Conservation (phyloP, 148 eudicot genomes). For the Vaccinium darrowii region DNA sequence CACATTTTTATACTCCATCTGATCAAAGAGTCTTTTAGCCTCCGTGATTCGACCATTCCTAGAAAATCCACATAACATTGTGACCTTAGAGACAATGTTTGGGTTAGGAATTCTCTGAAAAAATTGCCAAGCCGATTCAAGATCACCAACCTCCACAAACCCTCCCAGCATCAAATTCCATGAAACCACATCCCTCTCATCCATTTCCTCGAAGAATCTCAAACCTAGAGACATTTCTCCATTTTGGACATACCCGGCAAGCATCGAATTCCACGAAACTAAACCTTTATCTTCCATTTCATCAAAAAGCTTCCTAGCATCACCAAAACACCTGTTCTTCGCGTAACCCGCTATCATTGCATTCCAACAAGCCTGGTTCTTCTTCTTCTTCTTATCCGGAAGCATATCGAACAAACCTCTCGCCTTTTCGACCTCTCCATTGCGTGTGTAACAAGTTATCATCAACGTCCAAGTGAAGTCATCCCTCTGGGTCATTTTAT, state of each 20-base stretch:
- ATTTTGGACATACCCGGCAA: conserved; percentile 47
- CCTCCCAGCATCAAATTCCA: conserved; percentile 29
- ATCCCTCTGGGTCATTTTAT: conserved; percentile 26
- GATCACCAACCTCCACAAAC: conserved; percentile 3
- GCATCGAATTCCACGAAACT: conserved; percentile 60
- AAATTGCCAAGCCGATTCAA: conserved; percentile 32
- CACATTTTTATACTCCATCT: conserved; percentile 30
- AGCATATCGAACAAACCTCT: conserved; percentile 36
- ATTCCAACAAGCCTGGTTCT: conserved; percentile 24
- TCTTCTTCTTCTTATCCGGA: conserved; percentile 26
- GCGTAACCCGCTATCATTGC: conserved; percentile 30
- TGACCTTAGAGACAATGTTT: conserved; percentile 35
- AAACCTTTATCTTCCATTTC: conserved; percentile 35
- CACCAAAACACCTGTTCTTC: conserved; percentile 29
- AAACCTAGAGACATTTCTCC: conserved; percentile 39
- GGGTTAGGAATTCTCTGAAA: conserved; percentile 32
- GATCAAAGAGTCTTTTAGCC: conserved; percentile 19
- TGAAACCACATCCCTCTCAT: conserved; percentile 36
- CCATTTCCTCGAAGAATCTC: conserved; percentile 30
- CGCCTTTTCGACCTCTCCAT: conserved; percentile 21
- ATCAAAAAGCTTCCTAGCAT: conserved; percentile 47
- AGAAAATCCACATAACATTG: conserved; percentile 29
- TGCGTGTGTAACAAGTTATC: conserved; percentile 19
- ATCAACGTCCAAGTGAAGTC: conserved; percentile 18
- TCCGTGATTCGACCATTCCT: conserved; percentile 17